Conservation (phyloP, 2,329 filamentous ascomycete species). For the Orbilia brochopaga region DNA sequence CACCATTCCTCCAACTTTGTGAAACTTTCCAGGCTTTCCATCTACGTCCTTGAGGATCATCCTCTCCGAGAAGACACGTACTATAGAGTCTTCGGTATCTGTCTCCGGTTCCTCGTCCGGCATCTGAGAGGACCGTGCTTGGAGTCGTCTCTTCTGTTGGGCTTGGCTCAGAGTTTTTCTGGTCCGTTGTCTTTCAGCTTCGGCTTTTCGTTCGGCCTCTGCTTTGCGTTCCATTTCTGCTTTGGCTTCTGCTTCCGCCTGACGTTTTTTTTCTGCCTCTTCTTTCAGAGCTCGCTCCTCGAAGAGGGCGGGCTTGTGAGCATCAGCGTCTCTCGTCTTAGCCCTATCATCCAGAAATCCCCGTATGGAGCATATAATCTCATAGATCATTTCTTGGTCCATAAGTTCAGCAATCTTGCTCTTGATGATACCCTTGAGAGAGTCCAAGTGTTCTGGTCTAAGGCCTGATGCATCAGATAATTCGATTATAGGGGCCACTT, state of each 20-base stretch:
- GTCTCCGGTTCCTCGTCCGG: conserved; percentile 20
- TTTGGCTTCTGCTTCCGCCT: conserved; percentile 64
- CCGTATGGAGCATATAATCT: conserved; percentile 67
- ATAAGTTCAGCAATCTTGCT: conserved; percentile 70
- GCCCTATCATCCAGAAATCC: conserved; percentile 86
- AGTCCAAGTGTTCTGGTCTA: conserved; percentile 24
- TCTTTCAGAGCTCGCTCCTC: conserved; percentile 87
- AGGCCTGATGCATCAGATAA: conserved; percentile 30
- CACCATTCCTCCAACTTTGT: conserved; percentile 43
- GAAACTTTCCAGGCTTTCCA: conserved; percentile 41
- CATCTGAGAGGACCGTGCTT: conserved; percentile 27
- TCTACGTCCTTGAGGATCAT: conserved; percentile 40
- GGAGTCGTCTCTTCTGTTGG: conserved; percentile 48
- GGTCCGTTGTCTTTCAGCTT: conserved; percentile 59
- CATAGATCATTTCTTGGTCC: conserved; percentile 71
- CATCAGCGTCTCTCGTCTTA: conserved; percentile 73
- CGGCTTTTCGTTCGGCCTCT: conserved; percentile 63
- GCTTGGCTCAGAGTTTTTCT: conserved; percentile 55
- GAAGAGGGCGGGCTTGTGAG: conserved; percentile 81
- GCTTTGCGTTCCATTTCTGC: conserved; percentile 61
- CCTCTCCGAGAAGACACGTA: conserved; percentile 31
- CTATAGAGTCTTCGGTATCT: conserved; percentile 13
- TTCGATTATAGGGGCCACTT: conserved; percentile 72
- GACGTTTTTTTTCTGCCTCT: conserved; percentile 67
- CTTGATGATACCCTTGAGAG: conserved; percentile 71